Evolutionary conservation across 805 yeast species (phyloP).

Genomic region (Candida maris): DNA sequence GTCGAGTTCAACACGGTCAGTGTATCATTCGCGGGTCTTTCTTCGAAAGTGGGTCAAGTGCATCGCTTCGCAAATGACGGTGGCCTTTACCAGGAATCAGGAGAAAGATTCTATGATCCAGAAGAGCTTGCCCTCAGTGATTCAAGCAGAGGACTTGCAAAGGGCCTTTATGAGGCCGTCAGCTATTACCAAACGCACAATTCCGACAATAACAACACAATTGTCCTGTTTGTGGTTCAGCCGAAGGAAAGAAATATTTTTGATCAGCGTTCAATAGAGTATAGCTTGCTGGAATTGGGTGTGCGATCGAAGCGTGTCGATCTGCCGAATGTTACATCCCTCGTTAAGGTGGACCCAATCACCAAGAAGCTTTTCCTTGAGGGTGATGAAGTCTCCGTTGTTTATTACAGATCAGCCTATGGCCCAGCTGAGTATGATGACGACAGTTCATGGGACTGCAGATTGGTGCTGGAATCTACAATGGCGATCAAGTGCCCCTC

Average conservation of each 20-base stretch:
- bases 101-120: slow-evolving; percentile 42
- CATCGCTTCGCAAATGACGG: slow-evolving; percentile 62
- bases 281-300: slow-evolving; percentile 51
- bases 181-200: slow-evolving; percentile 43
- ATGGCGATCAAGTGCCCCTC: slow-evolving; percentile 91
- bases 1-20: slow-evolving; percentile 96
- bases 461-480: slow-evolving; percentile 68
- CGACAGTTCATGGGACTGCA: slow-evolving; percentile 71
- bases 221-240: slow-evolving; percentile 77
- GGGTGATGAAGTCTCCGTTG: slow-evolving; percentile 76
- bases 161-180: slow-evolving; percentile 67
- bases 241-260: slow-evolving; percentile 82
- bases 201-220: slow-evolving; percentile 36
- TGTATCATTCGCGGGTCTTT: slow-evolving; percentile 91
- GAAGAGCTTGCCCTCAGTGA: slow-evolving; percentile 58
- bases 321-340: slow-evolving; percentile 50
- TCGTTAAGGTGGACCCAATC: slow-evolving; percentile 40
- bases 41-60: slow-evolving; percentile 71
- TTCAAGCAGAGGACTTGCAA: slow-evolving; percentile 59
- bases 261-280: slow-evolving; percentile 87
- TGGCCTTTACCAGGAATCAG: slow-evolving; percentile 49
- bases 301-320: slow-evolving; percentile 65
- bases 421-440: slow-evolving; percentile 73
- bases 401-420: slow-evolving; percentile 88
- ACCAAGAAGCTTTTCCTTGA: slow-evolving; percentile 52